Conservation (phyloP, 306 rosid genomes). For the Quercus gilva region DNA sequence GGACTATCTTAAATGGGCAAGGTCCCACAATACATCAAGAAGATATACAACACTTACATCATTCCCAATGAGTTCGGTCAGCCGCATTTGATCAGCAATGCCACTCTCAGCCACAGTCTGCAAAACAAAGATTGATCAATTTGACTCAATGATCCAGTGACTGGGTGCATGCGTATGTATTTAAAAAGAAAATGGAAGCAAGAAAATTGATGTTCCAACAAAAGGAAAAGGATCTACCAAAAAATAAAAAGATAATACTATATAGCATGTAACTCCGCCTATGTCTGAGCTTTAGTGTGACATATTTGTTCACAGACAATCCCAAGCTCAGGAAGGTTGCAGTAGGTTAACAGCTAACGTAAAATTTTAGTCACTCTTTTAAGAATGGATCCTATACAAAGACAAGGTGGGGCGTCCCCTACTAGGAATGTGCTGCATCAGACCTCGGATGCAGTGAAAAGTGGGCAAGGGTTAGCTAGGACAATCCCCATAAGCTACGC, state of each 20-base stretch:
- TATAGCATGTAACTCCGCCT: too few relatives aligned
- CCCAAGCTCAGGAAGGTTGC: too few relatives aligned
- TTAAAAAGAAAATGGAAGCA: neutral
- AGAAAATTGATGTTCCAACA: neutral
- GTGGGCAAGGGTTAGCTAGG: too few relatives aligned
- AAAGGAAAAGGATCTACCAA: neutral
- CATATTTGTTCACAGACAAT: too few relatives aligned
- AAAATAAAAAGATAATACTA: neutral
- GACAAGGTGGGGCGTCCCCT: too few relatives aligned
- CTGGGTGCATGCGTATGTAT: neutral
- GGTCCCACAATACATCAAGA: constrained; percentile 14
- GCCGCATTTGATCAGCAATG: constrained; percentile 84
- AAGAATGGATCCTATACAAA: too few relatives aligned
- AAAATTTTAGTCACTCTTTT: too few relatives aligned
- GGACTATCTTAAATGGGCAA: constrained; percentile 11
- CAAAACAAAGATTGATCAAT: constrained; percentile 25
- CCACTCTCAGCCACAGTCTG: constrained; percentile 90
- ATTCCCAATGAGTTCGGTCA: constrained; percentile 67
- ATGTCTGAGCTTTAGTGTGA: too few relatives aligned
- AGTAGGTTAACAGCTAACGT: too few relatives aligned
- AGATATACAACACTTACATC: constrained; percentile 65
- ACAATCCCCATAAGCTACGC: too few relatives aligned
- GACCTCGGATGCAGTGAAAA: too few relatives aligned
- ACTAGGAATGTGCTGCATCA: too few relatives aligned
- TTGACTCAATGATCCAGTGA: neutral